Evolutionary conservation across 2,329 filamentous ascomycete genomes (phyloP).

Genomic region (Akanthomyces uredinophilus): DNA sequence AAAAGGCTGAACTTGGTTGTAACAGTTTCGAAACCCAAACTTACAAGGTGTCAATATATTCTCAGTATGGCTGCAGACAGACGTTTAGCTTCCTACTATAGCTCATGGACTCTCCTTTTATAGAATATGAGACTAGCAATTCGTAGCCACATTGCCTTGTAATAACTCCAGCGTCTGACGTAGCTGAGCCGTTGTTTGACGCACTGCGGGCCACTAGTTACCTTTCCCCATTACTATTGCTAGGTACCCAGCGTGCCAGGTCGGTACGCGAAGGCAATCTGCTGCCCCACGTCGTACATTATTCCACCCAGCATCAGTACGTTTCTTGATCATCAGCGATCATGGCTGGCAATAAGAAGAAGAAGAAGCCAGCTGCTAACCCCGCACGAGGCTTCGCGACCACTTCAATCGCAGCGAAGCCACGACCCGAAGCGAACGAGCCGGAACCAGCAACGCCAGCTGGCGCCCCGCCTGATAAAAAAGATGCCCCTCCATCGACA

Average conservation of each 20-base stretch:
- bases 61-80: neutral
- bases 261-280: neutral
- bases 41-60: neutral
- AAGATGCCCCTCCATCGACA: constrained; percentile 28
- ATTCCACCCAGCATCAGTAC: constrained; percentile 8
- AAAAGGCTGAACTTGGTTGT: neutral
- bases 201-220: neutral
- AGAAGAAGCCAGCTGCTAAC: constrained; percentile 85
- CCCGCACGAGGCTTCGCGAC: constrained; percentile 91
- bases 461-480: constrained; percentile 3
- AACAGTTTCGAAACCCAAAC: neutral
- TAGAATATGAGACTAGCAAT: too few relatives aligned
- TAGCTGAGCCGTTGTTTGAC: neutral
- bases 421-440: constrained; percentile 55
- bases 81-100: neutral
- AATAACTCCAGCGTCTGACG: neutral
- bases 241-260: too few relatives aligned
- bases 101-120: too few relatives aligned
- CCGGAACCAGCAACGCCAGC: constrained; percentile 21
- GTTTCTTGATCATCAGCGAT: constrained; percentile 13
- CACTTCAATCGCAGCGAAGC: constrained; percentile 82
- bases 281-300: constrained; percentile 8
- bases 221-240: neutral
- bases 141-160: too few relatives aligned
- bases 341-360: constrained; percentile 75